Base-by-base conservation (phyloP, 1,284 basidiomycete species). In the Athelia sp. region DNA sequence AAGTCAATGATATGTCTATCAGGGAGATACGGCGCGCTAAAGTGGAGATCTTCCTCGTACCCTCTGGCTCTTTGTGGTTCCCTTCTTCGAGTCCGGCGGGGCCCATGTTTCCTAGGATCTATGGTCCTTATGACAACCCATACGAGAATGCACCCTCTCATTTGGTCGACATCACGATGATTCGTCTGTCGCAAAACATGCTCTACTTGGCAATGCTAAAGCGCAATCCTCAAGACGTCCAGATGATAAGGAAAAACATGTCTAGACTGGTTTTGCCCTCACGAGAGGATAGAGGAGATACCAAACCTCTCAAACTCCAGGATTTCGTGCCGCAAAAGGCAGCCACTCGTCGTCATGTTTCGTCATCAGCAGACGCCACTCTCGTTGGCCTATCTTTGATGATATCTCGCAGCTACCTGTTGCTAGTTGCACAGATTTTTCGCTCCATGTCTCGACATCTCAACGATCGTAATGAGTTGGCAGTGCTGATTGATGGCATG, bases 1-100 rank as follows among this genome's bases (percentile, higher is more conserved):
- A 84, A 63, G 86, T 90, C 52, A 83, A 78, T 57, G 84, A 82
- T 17, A 73, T 90, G 67, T 84, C 86, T 1, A 74, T 88, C 32
- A 78, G 85, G 17, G 88, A 90, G 54, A 76, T 92, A 46, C 76
- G 84, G 26, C 79, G 86, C 51, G 80, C 84, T 17, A 91, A 91
- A 60, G 70, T 88, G 10, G 89, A 92, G 55, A 64, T 73, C 34
- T 76, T 89, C 50, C 68, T 91, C 35, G 74, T 90, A 23, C 88
- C 89, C 0, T 78, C 84, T 1, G 83, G 83, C 1, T 72, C 78
- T 1, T 63, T 88, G 2, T 87, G 84, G 84, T 87, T 86, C 57
- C 61, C 75, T 1, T 57, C 76, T 0, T 66, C 74, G 15, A 73
- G 78, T 22, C 81, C 79, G 0, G 54, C 63, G 9, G 75, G 77